These are phyloP conservation scores for Fusarium longipes DNA, from an alignment of 2,329 filamentous ascomycete species.

Conservation along the genomic window DNA sequence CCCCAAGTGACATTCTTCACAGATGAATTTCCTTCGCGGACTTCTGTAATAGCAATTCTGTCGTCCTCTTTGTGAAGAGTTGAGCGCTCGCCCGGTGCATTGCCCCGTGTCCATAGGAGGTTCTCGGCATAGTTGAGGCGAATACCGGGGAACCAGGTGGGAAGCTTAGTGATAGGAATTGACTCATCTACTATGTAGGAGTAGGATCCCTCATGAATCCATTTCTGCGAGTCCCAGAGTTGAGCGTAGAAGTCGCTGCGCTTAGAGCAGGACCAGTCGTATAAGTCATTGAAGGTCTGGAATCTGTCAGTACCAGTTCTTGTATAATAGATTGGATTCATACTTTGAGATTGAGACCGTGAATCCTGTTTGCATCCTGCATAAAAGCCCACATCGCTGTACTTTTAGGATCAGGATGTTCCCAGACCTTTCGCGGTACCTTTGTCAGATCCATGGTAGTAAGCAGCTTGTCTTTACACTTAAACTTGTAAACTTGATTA, in stretches of 20 bases:
- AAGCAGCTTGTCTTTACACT: not conserved
- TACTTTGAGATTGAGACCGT: slow-evolving; percentile 69
- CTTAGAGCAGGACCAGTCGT: slow-evolving; percentile 73
- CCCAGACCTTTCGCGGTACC: slow-evolving; percentile 73
- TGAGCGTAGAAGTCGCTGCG: slow-evolving; percentile 74
- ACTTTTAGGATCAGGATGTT: slow-evolving; percentile 69
- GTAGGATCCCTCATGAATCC: slow-evolving; percentile 73
- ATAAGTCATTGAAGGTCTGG: slow-evolving; percentile 75
- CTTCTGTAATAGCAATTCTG: slow-evolving; percentile 77
- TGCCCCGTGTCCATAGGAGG: slow-evolving; percentile 70
- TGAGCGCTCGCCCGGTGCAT: slow-evolving; percentile 58
- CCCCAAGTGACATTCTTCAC: slow-evolving; percentile 72
- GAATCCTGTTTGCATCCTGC: slow-evolving; percentile 69
- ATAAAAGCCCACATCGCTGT: slow-evolving; percentile 77
- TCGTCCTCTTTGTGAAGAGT: slow-evolving; percentile 75
- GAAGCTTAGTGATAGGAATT: slow-evolving; percentile 75
- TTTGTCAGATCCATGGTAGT: slow-evolving; percentile 48
- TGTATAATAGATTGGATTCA: not conserved
- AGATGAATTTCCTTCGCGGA: slow-evolving; percentile 72
- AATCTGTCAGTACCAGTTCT: not conserved
- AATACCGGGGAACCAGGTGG: slow-evolving; percentile 81
- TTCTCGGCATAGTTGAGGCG: slow-evolving; percentile 84
- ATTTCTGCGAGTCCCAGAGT: slow-evolving; percentile 67
- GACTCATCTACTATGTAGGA: slow-evolving; percentile 74
- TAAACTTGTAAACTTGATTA: not conserved